Evolutionary conservation across 345 rosid species (phyloP), one percentile per base, ranked within the genome.

Genomic region (Turnera subulata): DNA sequence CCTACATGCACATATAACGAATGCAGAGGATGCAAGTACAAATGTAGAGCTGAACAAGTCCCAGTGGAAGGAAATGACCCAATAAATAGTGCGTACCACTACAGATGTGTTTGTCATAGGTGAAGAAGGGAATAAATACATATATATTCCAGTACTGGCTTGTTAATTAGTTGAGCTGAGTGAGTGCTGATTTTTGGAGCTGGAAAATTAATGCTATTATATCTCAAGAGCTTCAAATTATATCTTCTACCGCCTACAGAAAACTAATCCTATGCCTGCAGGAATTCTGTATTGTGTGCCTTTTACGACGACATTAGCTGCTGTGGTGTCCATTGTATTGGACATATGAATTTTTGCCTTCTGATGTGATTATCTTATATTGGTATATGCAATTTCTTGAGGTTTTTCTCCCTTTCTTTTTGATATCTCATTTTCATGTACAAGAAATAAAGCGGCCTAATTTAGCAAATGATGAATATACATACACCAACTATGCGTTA

Each of bases 31-130:
- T 91, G 98, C 84, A 88, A 78, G 74, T 81, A 80, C 83, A 86
- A 75, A 69, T 91, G 98, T 69, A 84, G 86, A 65, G 96, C 96
- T 11, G 93, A 91, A 59, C 96, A 91, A 80, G 98, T 91, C 46
- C 98, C 95, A 0, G 95, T 91, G 0, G 96, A 91, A 76, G 96
- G 96, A 50, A 86, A 91, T 59, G 95, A 91, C 76, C 95, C 96
- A 25, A 84, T 84, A 35, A 82, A 84, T 55, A 91, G 96, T 77
- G 80, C 98, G 8, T 91, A 86, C 69, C 96, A 77, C 63, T 91
- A 88, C 76, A 82, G 79, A 80, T 91, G 96, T 80, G 85, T 88
- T 50, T 91, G 98, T 61, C 92, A 84, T 63, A 74, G 95, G 80
- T 73, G 66, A 49, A 42, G 18, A 13, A 7, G 9, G 7, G 11